phyloP scores from a whole-genome alignment of 2,329 filamentous ascomycete species.

The Colletotrichum sidae region DNA sequence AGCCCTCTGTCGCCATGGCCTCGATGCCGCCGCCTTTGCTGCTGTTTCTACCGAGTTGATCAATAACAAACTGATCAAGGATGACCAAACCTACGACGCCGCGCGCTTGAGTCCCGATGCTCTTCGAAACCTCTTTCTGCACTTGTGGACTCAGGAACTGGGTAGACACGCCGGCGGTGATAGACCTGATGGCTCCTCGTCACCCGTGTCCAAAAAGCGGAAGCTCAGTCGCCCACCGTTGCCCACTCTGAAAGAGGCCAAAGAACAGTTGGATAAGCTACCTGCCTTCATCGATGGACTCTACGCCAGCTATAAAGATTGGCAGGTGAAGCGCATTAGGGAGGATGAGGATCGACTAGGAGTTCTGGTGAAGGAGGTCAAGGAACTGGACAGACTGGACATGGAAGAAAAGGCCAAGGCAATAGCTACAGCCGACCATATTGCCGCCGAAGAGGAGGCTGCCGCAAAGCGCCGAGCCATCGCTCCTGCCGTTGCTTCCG shows the following conservation, averaged over 20 bases:
- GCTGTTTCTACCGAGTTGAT: conserved; percentile 80
- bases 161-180: conserved; percentile 54
- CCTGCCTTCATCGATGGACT: conserved; percentile 78
- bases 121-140: conserved; percentile 81
- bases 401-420: conserved; percentile 32
- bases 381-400: conserved; percentile 69
- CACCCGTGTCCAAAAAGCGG: conserved; percentile 75
- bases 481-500: conserved; percentile 8
- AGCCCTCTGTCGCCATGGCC: conserved; percentile 76
- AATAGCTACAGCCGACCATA: too few species aligned
- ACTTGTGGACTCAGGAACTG: conserved; percentile 80
- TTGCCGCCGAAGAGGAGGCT: neutral
- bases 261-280: conserved; percentile 74
- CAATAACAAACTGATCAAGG: conserved; percentile 78
- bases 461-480: conserved; percentile 9
- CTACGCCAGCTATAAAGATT: conserved; percentile 79
- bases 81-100: conserved; percentile 78
- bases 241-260: conserved; percentile 74
- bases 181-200: conserved; percentile 48
- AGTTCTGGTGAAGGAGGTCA: conserved; percentile 74
- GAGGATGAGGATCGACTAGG: conserved; percentile 79
- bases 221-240: conserved; percentile 76
- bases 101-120: conserved; percentile 81
- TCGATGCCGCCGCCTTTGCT: conserved; percentile 73
- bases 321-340: conserved; percentile 76